Conservation (phyloP, 176 grass and related monocot species). For the Dactylis glomerata region DNA sequence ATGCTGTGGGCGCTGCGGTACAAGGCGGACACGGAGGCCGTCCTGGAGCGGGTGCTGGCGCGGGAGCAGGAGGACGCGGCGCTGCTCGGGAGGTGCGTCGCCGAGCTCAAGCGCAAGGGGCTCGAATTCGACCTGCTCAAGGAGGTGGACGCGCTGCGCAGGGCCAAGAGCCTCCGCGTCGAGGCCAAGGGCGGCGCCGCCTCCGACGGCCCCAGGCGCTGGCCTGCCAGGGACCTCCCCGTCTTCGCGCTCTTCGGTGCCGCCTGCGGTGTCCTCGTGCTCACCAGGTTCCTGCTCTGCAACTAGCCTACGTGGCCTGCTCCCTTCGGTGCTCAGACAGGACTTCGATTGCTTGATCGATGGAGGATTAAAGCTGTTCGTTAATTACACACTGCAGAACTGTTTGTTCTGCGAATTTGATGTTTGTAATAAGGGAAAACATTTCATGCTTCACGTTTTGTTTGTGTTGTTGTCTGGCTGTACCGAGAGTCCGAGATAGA, state of each 20-base stretch:
- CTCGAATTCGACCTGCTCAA: conserved; percentile 84
- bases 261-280: conserved; percentile 65
- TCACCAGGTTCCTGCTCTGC: conserved; percentile 84
- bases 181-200: conserved; percentile 75
- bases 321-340: background rate
- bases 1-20: conserved; percentile 90
- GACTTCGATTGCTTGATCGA: background rate
- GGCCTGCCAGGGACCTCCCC: conserved; percentile 64
- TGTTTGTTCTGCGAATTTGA: conserved; percentile 66
- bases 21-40: conserved; percentile 76
- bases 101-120: conserved; percentile 78
- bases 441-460: background rate
- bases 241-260: conserved; percentile 49
- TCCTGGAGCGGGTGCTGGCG: conserved; percentile 62
- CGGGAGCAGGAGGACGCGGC: conserved; percentile 79
- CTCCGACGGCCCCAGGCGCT: conserved; percentile 39
- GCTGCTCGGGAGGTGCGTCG: conserved; percentile 69
- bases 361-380: no score
- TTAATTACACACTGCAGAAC: conserved; percentile 36
- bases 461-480: background rate
- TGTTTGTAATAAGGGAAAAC: conserved; percentile 24
- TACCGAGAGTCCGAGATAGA: background rate
- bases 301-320: background rate
- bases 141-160: conserved; percentile 88
- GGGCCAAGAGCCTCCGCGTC: conserved; percentile 83